phyloP scores from a whole-genome alignment of 116 monocot genomes.

The Zostera marina region DNA sequence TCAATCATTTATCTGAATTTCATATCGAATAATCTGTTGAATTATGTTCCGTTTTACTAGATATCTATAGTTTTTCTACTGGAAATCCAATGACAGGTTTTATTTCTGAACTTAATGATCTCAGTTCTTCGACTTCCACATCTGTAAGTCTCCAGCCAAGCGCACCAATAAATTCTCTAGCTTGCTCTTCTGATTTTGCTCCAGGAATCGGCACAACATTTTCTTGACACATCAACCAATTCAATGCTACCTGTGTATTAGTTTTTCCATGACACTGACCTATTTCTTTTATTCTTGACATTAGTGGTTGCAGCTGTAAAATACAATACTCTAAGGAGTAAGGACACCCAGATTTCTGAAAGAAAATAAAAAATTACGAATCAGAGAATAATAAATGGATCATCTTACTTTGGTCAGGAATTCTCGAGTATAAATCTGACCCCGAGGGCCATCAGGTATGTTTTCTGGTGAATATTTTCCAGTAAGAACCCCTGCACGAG shows the following conservation, averaged over 20 bases:
- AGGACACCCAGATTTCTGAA: neutral
- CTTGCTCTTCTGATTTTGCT: slow-evolving; percentile 81
- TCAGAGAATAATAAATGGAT: slow-evolving; percentile 1
- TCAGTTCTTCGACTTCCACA: slow-evolving; percentile 62
- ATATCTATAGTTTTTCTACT: slow-evolving; percentile 48
- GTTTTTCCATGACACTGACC: slow-evolving; percentile 57
- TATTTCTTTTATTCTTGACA: slow-evolving; percentile 64
- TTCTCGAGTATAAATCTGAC: slow-evolving; percentile 70
- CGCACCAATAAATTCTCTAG: slow-evolving; percentile 64
- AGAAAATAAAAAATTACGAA: neutral
- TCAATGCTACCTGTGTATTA: slow-evolving; percentile 72
- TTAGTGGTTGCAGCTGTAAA: slow-evolving; percentile 68
- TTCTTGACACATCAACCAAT: slow-evolving; percentile 66
- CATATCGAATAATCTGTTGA: neutral
- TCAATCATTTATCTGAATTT: neutral
- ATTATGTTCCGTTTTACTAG: neutral
- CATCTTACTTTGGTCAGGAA: slow-evolving; percentile 52
- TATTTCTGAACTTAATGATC: slow-evolving; percentile 35
- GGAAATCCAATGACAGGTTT: slow-evolving; percentile 68
- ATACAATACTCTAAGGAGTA: neutral
- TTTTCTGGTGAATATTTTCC: slow-evolving; percentile 87
- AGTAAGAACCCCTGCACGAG: slow-evolving; percentile 62
- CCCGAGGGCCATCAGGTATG: slow-evolving; percentile 76
- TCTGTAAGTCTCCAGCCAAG: slow-evolving; percentile 58
- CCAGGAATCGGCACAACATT: slow-evolving; percentile 93